Conservation (phyloP, 2,329 filamentous ascomycete genomes). For the Tympanopsis confertula region DNA sequence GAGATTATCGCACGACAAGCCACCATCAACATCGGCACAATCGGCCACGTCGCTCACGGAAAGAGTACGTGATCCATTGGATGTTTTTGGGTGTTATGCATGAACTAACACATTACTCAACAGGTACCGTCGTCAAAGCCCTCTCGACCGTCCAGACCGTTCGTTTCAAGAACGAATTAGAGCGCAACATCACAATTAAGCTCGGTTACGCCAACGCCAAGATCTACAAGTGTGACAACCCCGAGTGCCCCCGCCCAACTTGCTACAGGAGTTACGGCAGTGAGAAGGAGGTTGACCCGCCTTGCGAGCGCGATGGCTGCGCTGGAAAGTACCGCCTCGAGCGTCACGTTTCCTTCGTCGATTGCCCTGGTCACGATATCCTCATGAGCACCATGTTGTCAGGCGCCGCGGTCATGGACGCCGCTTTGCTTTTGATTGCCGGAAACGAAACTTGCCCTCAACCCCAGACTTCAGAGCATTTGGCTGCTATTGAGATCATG, state of each 20-base stretch:
- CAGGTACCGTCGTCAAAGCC: constrained; percentile 98
- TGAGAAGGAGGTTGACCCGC: constrained; percentile 95
- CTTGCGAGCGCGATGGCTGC: constrained; percentile 89
- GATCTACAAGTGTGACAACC: constrained; percentile 96
- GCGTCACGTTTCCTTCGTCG: constrained; percentile 94
- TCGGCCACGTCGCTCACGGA: constrained; percentile 96
- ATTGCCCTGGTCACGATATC: constrained; percentile 99
- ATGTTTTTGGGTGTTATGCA: too few species aligned
- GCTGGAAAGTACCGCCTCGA: constrained; percentile 75
- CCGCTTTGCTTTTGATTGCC: constrained; percentile 86
- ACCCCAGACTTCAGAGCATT: constrained; percentile 95
- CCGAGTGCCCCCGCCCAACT: constrained; percentile 79
- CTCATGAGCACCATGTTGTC: constrained; percentile 99
- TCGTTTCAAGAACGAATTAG: constrained; percentile 98
- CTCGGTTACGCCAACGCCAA: constrained; percentile 98
- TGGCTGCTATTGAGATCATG: constrained; percentile 99
- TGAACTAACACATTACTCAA: too few species aligned
- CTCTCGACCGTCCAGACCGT: constrained; percentile 98
- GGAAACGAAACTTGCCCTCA: constrained; percentile 98
- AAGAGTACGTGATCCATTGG: too few species aligned
- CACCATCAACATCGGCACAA: constrained; percentile 97
- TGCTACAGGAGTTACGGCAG: constrained; percentile 98
- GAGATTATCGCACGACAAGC: constrained; percentile 97
- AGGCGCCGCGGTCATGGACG: constrained; percentile 98
- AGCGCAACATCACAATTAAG: constrained; percentile 99